Base-by-base conservation (phyloP, 768 basidiomycete genomes). In the Udeniomyces megalosporus region DNA sequence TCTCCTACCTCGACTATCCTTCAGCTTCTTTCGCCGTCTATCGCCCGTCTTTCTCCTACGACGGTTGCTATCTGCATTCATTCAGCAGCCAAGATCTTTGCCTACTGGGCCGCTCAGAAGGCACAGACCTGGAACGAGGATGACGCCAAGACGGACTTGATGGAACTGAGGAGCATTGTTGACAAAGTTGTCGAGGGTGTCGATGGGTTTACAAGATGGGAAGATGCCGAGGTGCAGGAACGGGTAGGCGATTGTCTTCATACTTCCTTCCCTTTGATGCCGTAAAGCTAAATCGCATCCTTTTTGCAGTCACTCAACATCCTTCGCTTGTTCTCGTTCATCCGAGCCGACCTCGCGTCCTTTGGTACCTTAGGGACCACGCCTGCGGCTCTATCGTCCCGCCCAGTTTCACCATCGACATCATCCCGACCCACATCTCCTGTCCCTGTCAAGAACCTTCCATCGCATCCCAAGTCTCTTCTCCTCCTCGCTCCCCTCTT, bases 201-300 rank as follows among this genome's bases (percentile, higher is more conserved):
- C 58, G 70, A 75, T 17, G 77, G 78, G 4, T 84, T 90, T 67
- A 76, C 79, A 28, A 72, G 75, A 11, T 84, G 80, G 68, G 74
- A 79, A 0, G 79, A 92, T 68, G 82, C 90, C 50, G 93, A 96
- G 69, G 84, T 96, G 12, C 91, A 95, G 74, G 92, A 97, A 73
- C 78, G 93, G 69, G 89, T 88, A 66, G 66, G 68, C 14, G 72
- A 72, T 35, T 10, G 1, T 35, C 71, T 0, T 29, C 50, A 2
- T 66, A 66, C n/a, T 59, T 74, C 2, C 60, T 74, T 3, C 64
- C 58, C 11, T 70, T 74, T 46, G 64, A 17, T 28, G 24, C 17
- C 26, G 73, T 2, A 34, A 68, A 11, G 67, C 66, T 4, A 72
- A 72, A 38, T 1, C 24, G 17, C n/a, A 6, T 32, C 4, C 4